Conservation (phyloP, 495 filamentous ascomycete species). For the Parathielavia hyrcaniae region DNA sequence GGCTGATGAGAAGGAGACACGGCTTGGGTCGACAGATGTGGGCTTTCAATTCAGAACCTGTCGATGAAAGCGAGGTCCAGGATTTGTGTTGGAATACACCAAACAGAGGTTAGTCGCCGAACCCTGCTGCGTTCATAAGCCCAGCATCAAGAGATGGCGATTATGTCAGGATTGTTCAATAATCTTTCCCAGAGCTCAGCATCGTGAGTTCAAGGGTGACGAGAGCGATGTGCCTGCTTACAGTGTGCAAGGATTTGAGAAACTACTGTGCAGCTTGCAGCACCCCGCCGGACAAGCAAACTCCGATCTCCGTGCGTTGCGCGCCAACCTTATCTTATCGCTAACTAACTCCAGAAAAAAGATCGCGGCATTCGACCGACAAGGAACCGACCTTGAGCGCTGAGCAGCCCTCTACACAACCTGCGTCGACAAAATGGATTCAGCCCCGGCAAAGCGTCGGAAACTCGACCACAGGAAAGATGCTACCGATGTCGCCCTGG, state of each 20-base stretch:
- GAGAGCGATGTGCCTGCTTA: neutral
- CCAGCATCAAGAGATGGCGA: too few species aligned
- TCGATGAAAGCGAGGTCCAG: too few species aligned
- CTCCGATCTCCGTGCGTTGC: conserved; percentile 9
- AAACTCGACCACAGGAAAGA: conserved; percentile 40
- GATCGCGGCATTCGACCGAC: conserved; percentile 5
- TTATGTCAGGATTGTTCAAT: neutral
- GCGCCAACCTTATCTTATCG: conserved; percentile 15
- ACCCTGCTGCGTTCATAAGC: too few species aligned
- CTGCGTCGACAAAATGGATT: conserved; percentile 36
- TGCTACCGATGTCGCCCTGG: conserved; percentile 26
- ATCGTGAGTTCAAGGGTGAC: neutral
- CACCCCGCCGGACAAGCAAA: conserved; percentile 19
- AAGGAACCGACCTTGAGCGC: neutral
- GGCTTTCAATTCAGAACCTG: too few species aligned
- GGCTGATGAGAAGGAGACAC: too few species aligned
- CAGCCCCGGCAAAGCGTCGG: conserved; percentile 42
- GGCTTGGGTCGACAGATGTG: too few species aligned
- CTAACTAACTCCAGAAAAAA: conserved; percentile 19
- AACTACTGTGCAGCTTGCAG: neutral
- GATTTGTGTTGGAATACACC: too few species aligned
- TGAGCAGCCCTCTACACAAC: neutral
- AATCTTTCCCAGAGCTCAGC: neutral
- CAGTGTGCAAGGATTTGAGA: neutral
- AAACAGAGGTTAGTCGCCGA: too few species aligned